Evolutionary conservation across 108 stramenopile genomes (phyloP).

Genomic region (Nannochloropsis gaditana): DNA sequence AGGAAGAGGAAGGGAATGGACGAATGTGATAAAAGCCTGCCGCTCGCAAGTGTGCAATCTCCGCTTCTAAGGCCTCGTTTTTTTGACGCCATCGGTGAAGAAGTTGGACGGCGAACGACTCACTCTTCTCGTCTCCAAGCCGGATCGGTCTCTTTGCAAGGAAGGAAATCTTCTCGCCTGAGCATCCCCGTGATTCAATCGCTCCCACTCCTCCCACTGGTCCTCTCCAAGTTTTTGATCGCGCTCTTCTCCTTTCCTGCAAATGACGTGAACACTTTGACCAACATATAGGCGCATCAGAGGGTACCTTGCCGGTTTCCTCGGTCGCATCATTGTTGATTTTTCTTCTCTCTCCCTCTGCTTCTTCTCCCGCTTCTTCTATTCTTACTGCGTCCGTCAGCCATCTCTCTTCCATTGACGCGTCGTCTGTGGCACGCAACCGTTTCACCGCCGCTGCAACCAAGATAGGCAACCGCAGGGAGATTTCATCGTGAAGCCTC

Average conservation of each 20-base stretch:
- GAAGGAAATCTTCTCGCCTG: no score
- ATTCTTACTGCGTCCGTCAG: neutral
- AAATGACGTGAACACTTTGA: slow-evolving; percentile 15
- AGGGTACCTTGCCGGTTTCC: neutral
- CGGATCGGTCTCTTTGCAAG: no score
- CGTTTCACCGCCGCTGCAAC: neutral
- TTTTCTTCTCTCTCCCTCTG: neutral
- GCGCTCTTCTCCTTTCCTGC: neutral
- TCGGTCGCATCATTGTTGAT: no score
- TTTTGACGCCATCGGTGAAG: neutral
- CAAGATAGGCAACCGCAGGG: neutral
- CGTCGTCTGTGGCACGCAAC: neutral
- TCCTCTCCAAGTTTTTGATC: no score
- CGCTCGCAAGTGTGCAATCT: neutral
- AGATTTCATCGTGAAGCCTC: neutral
- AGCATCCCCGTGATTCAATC: no score
- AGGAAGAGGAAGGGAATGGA: neutral
- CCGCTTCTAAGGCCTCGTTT: neutral
- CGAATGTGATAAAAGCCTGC: neutral
- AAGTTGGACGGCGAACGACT: neutral
- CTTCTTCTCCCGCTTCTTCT: neutral
- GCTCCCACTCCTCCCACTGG: no score
- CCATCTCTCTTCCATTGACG: neutral
- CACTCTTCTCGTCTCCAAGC: neutral
- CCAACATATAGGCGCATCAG: neutral